Conservation (phyloP, 805 yeast species). For the Sugiyamaella chiloensis region DNA sequence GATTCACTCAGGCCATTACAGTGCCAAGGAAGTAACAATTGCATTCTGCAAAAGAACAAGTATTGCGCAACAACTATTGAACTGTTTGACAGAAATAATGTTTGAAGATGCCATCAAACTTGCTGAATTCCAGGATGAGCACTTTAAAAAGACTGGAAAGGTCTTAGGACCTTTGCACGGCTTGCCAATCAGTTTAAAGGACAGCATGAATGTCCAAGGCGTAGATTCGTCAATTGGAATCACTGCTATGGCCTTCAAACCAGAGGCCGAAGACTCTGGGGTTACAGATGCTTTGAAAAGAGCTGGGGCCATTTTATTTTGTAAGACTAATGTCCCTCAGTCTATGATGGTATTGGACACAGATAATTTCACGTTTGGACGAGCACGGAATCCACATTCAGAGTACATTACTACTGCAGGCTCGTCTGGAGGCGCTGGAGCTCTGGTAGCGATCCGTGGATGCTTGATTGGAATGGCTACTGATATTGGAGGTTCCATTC, state of each 20-base stretch:
- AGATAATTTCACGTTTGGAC: conserved; percentile 43
- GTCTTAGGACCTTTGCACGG: conserved; percentile 64
- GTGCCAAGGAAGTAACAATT: conserved; percentile 45
- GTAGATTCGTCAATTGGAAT: conserved; percentile 48
- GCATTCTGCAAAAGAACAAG: conserved; percentile 61
- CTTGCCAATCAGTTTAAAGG: conserved; percentile 60
- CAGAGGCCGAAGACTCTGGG: conserved; percentile 31
- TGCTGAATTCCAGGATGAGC: conserved; percentile 55
- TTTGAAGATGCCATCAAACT: conserved; percentile 55
- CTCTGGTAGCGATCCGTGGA: conserved; percentile 43
- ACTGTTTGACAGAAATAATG: conserved; percentile 40
- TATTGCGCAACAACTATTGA: conserved; percentile 53
- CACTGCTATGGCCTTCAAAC: conserved; percentile 35
- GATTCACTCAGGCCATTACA: conserved; percentile 42
- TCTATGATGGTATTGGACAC: conserved; percentile 52
- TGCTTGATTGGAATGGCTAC: conserved; percentile 51
- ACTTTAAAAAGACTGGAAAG: conserved; percentile 44
- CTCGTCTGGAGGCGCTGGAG: conserved; percentile 52
- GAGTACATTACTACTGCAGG: conserved; percentile 26
- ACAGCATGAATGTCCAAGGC: conserved; percentile 46
- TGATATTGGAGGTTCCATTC: conserved; percentile 54
- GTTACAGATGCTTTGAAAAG: conserved; percentile 41
- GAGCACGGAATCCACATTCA: conserved; percentile 45
- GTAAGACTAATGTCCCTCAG: conserved; percentile 52
- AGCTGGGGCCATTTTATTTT: conserved; percentile 52